phyloP scores from a whole-genome alignment of 1,284 basidiomycete genomes.

The Crucibulum parvulum region DNA sequence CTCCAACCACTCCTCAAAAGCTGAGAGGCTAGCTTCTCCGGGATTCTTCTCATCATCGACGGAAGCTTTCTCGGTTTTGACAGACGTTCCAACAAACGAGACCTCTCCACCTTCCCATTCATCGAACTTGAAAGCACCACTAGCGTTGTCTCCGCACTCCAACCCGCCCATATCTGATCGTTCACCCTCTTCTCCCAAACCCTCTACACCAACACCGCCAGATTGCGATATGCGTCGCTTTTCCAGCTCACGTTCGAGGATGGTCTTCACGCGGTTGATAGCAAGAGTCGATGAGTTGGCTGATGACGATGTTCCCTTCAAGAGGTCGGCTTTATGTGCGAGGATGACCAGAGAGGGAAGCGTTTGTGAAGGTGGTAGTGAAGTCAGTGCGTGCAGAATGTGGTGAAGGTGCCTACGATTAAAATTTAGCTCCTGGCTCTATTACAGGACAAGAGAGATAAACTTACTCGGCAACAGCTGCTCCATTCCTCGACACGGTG shows the following conservation, averaged over 20 bases:
- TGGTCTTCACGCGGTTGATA: slow-evolving; percentile 69
- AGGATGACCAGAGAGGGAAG: slow-evolving; percentile 68
- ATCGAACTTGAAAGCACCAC: slow-evolving; percentile 67
- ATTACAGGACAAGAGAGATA: slow-evolving; percentile 1
- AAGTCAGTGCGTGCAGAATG: slow-evolving; percentile 71
- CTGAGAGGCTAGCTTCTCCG: slow-evolving; percentile 47
- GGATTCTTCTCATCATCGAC: slow-evolving; percentile 43
- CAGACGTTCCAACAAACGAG: slow-evolving; percentile 65
- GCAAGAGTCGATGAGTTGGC: slow-evolving; percentile 59
- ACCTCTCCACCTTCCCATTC: slow-evolving; percentile 85
- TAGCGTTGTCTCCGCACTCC: slow-evolving; percentile 58
- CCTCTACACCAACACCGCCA: slow-evolving; percentile 72
- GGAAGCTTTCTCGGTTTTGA: slow-evolving; percentile 42
- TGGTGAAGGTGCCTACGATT: slow-evolving; percentile 70
- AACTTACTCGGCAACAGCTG: slow-evolving; percentile 78
- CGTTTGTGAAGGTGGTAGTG: slow-evolving; percentile 70
- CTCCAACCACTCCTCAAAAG: slow-evolving; percentile 59
- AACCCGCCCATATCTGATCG: slow-evolving; percentile 66
- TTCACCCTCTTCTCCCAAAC: slow-evolving; percentile 70
- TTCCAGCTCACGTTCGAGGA: slow-evolving; percentile 83
- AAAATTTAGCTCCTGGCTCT: slow-evolving; percentile 7
- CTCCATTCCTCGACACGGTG: slow-evolving; percentile 74
- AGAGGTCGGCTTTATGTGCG: slow-evolving; percentile 77
- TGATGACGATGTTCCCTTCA: slow-evolving; percentile 56
- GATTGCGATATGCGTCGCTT: slow-evolving; percentile 69